Evolutionary conservation across 2,329 filamentous ascomycete species (phyloP).

Genomic region (Beauveria pseudobassiana): DNA sequence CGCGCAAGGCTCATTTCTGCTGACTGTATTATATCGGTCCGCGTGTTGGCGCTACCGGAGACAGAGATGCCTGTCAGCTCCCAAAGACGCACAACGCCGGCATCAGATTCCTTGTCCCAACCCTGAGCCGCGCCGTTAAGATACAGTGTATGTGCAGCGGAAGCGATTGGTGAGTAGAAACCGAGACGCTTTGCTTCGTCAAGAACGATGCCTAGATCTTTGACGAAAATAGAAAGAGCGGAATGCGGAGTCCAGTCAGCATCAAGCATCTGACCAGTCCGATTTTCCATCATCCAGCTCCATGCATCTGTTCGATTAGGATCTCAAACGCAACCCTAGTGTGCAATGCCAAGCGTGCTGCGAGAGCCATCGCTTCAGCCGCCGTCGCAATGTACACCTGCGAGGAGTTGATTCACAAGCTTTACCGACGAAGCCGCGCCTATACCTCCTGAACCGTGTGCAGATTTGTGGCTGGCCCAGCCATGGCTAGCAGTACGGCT

Average conservation of each 20-base stretch:
- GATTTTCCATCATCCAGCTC: constrained; percentile 31
- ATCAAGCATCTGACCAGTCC: constrained; percentile 27
- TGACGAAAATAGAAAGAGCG: constrained; percentile 29
- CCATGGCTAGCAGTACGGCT: constrained; percentile 24
- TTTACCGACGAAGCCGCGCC: constrained; percentile 49
- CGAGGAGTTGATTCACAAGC: constrained; percentile 50
- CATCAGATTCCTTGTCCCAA: constrained; percentile 26
- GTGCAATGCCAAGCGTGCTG: constrained; percentile 44
- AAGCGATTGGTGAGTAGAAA: constrained; percentile 22
- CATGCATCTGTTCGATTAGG: constrained; percentile 31
- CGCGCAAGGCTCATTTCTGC: neutral
- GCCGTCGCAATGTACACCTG: constrained; percentile 49
- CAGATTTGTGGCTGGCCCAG: constrained; percentile 23
- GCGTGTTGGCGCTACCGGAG: constrained; percentile 11
- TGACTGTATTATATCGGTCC: neutral
- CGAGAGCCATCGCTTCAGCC: constrained; percentile 50
- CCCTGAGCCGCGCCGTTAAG: constrained; percentile 25
- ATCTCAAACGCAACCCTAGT: constrained; percentile 40
- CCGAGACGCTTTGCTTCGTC: constrained; percentile 24
- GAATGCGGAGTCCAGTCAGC: constrained; percentile 28
- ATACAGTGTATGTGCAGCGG: constrained; percentile 25
- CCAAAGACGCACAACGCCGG: constrained; percentile 31
- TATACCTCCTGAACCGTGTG: constrained; percentile 42
- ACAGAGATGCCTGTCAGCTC: constrained; percentile 22
- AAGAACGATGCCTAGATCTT: constrained; percentile 26